Evolutionary conservation across 75 land plant genomes (phyloP), one percentile per base, ranked within the genome.

Genomic region (Larix kaempferi): DNA sequence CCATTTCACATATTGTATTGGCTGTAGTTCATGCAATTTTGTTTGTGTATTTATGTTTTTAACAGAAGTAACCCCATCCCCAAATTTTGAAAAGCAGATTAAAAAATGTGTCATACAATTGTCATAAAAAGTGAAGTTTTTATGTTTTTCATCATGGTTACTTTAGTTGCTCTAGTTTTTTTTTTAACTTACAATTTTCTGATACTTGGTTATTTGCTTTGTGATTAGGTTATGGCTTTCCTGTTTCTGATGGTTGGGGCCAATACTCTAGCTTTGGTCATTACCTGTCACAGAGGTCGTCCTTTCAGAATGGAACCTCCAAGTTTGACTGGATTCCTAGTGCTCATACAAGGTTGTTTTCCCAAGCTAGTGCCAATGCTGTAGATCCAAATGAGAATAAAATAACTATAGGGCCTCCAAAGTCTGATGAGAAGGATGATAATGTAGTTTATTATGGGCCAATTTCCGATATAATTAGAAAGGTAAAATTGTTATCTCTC

Each of bases 401-500:
- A 71, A 86, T 91, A 57, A 84, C 87, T 78, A 89, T 91, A 29
- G 93, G 93, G 17, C 91, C 92, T 27, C 82, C 75, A 22, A 76
- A 56, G 73, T 77, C 74, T n/a, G 83, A 81, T 35, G 85, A 79
- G 62, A 88, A 86, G 66, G 92, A 84, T 26, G 29, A 80, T 6
- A 82, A 84, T 11, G 79, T 96, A 69, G 87, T 88, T 14, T 96
- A 96, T 64, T 52, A 85, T 76, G 99, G 99, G 0, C 93, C 94
- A 11, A 94, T 96, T 59, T 91, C 99, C 12, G 89, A 88, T 17
- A 92, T 95, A 33, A 87, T 96, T 25, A 89, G 90, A 78, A 93
- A 89, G 78, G 99, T 96, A 17, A 96, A 96, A 78, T 83, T 96
- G 22, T 89, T 96, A 5, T 96, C 99, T 22, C 88, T 96, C 58